Evolutionary conservation across 1,139 yeast genomes (phyloP).

Genomic region (Pichia terricola): DNA sequence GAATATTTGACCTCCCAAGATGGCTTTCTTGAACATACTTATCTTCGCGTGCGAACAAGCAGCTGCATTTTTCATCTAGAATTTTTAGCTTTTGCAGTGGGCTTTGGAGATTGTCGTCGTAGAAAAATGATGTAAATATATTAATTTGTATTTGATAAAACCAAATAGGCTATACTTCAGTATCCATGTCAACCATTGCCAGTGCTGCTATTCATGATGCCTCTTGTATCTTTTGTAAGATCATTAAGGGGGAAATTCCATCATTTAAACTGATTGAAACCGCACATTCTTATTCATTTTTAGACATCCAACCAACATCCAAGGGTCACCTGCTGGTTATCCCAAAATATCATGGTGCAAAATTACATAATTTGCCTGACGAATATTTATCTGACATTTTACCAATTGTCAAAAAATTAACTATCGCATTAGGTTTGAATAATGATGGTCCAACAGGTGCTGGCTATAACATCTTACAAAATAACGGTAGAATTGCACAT

Average conservation of each 20-base stretch:
- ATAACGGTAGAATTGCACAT: constrained; percentile 89
- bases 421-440: constrained; percentile 53
- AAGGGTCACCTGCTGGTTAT: constrained; percentile 81
- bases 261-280: constrained; percentile 83
- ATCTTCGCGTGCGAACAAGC: no score
- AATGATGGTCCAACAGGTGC: constrained; percentile 59
- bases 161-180: no score
- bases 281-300: constrained; percentile 64
- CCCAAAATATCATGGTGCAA: constrained; percentile 89
- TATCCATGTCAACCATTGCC: constrained; percentile 17
- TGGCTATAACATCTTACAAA: constrained; percentile 85
- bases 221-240: constrained; percentile 82
- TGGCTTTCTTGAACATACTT: no score
- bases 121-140: no score
- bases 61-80: no score
- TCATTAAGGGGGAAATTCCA: constrained; percentile 90
- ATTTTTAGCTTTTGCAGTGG: no score
- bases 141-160: no score
- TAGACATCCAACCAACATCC: constrained; percentile 88
- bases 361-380: constrained; percentile 84
- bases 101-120: no score
- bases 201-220: constrained; percentile 30
- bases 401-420: constrained; percentile 80
- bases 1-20: no score
- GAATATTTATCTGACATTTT: constrained; percentile 76